Percentiles rank a stretch among this genome's conserved stretches.
phyloP scores from a whole-genome alignment of 495 filamentous ascomycete species.

The Penicillium robsamsonii region DNA sequence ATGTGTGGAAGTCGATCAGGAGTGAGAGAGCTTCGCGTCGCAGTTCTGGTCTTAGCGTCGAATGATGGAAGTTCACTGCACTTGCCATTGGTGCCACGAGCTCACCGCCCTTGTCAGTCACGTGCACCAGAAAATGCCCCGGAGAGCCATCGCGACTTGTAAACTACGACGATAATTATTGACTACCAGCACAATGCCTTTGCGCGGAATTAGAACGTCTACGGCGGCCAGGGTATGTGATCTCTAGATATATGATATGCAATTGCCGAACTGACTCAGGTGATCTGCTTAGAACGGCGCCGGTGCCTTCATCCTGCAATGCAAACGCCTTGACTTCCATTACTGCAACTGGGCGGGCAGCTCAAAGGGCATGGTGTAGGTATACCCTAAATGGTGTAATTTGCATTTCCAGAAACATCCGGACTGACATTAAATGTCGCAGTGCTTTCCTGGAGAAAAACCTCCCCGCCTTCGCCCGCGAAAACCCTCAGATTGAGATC shows the following conservation, averaged over 20 bases:
- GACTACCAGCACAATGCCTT: constrained; percentile 58
- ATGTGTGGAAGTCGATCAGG: constrained; percentile 23
- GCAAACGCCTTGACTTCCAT: constrained; percentile 90
- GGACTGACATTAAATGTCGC: constrained; percentile 6
- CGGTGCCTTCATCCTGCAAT: constrained; percentile 95
- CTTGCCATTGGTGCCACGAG: constrained; percentile 7
- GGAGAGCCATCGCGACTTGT: constrained; percentile 9
- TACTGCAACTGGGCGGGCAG: constrained; percentile 95
- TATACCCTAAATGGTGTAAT: constrained; percentile 9
- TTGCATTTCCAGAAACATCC: not conserved
- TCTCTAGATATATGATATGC: too few species aligned
- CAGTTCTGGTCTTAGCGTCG: constrained; percentile 15
- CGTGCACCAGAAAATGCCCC: constrained; percentile 28
- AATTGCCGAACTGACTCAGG: constrained; percentile 6
- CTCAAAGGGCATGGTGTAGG: constrained; percentile 91
- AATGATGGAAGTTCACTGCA: constrained; percentile 17
- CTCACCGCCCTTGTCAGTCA: constrained; percentile 26
- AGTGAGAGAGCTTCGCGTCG: constrained; percentile 22
- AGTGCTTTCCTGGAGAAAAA: constrained; percentile 77
- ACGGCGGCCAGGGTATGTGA: constrained; percentile 39
- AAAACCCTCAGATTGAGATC: constrained; percentile 88
- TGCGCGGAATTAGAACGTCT: constrained; percentile 55
- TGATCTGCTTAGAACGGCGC: constrained; percentile 73
- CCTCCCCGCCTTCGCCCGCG: constrained; percentile 71
- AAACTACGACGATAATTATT: constrained; percentile 5